These are phyloP conservation scores for Chlamydomonas sp. DNA, from an alignment of 139 green algal genomes.

Conservation along the genomic window DNA sequence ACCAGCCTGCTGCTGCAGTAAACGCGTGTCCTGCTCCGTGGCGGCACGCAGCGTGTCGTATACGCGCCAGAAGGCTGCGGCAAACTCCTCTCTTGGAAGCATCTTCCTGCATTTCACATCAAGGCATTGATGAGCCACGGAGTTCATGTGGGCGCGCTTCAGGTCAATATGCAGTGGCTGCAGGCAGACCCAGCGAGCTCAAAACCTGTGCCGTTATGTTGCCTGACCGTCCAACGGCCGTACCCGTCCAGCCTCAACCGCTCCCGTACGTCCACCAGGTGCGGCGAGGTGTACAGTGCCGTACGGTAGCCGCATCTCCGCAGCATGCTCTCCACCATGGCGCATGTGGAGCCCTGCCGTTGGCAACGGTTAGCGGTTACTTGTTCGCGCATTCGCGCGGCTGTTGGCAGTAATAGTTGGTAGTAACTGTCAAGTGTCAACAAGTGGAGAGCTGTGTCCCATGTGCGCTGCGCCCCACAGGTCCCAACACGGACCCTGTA, in stretches of 20 bases:
- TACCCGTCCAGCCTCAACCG: constrained; percentile 86
- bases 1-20: no score
- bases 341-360: constrained; percentile 85
- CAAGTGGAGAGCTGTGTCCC: no score
- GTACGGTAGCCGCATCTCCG: constrained; percentile 80
- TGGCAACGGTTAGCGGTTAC: no score
- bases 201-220: neutral
- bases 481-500: no score
- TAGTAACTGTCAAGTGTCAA: no score
- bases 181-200: neutral
- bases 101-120: constrained; percentile 15
- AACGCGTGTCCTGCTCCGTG: neutral
- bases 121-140: neutral
- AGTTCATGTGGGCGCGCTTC: neutral
- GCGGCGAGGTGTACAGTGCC: constrained; percentile 91
- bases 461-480: no score
- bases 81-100: constrained; percentile 23
- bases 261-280: constrained; percentile 90
- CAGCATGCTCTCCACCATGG: constrained; percentile 89
- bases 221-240: neutral
- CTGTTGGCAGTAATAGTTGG: no score
- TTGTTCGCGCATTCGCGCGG: no score
- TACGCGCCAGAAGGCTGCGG: constrained; percentile 61
- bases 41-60: constrained; percentile 54
- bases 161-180: neutral